These are phyloP conservation scores for Margaritispora aquatica DNA, from an alignment of 495 filamentous ascomycete species.

Conservation along the genomic window DNA sequence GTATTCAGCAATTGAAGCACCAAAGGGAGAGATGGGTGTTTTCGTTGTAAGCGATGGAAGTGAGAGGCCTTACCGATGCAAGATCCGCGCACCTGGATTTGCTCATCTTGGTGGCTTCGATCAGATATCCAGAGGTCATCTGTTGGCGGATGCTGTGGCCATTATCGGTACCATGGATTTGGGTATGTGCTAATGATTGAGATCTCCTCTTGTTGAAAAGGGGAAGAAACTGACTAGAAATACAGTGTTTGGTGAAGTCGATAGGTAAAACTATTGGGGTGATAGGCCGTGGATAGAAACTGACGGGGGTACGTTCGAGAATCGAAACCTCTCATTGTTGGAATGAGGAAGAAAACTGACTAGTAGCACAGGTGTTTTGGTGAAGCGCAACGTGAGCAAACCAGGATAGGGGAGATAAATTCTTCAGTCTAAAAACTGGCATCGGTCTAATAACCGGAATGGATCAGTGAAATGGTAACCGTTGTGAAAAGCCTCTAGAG, in stretches of 20 bases:
- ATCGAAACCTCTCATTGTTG: background rate
- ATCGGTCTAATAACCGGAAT: background rate
- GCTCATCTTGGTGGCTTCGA: slow-evolving; percentile 94
- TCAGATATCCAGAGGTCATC: slow-evolving; percentile 82
- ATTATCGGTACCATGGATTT: slow-evolving; percentile 96
- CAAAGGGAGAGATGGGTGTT: slow-evolving; percentile 99
- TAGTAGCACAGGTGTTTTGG: background rate
- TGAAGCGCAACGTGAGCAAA: too few species aligned
- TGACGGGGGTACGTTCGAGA: too few species aligned
- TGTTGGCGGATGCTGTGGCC: slow-evolving; percentile 93
- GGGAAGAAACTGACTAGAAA: slow-evolving; percentile 4
- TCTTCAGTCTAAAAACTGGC: background rate
- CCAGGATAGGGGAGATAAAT: background rate
- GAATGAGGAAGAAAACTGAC: background rate
- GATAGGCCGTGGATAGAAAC: background rate
- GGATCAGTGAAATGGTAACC: background rate
- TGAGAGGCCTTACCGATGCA: slow-evolving; percentile 94
- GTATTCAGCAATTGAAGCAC: slow-evolving; percentile 94
- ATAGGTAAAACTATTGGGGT: slow-evolving; percentile 40
- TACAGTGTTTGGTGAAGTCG: slow-evolving; percentile 58
- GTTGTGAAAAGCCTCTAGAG: background rate
- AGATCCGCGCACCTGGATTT: slow-evolving; percentile 95
- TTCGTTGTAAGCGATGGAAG: slow-evolving; percentile 95
- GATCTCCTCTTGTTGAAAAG: background rate
- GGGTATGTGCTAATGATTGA: slow-evolving; percentile 35